These are phyloP conservation scores for Fusarium hainanense DNA, from an alignment of 2,329 filamentous ascomycete genomes.

Conservation along the genomic window DNA sequence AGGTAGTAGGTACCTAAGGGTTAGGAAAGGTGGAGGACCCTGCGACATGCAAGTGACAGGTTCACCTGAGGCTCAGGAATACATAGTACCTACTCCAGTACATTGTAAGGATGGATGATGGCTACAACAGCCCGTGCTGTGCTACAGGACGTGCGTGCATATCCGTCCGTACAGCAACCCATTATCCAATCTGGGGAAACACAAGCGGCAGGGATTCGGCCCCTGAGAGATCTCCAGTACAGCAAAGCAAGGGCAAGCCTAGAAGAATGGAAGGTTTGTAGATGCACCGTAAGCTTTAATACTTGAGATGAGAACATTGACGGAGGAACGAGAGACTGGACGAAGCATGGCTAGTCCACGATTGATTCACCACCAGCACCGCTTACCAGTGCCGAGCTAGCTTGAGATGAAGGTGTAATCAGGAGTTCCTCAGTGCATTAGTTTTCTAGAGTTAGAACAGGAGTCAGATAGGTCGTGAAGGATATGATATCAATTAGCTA, in stretches of 20 bases:
- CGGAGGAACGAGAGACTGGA: not conserved
- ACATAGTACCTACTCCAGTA: not conserved
- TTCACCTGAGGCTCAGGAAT: slow-evolving; percentile 44
- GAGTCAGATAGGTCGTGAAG: too few relatives aligned
- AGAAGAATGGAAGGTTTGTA: not conserved
- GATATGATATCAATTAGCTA: not conserved
- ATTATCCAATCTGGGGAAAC: slow-evolving; percentile 36
- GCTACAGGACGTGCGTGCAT: slow-evolving; percentile 2
- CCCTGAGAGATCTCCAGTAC: slow-evolving; percentile 21
- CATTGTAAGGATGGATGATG: not conserved
- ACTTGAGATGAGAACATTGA: not conserved
- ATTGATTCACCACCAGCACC: slow-evolving; percentile 23
- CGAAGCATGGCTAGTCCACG: slow-evolving; percentile 8
- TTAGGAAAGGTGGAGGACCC: not conserved
- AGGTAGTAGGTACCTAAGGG: not conserved
- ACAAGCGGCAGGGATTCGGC: slow-evolving; percentile 24
- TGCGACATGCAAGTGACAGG: slow-evolving; percentile 35
- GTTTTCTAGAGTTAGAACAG: not conserved
- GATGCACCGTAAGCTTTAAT: not conserved
- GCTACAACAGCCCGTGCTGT: not conserved
- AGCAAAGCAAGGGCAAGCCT: slow-evolving; percentile 20
- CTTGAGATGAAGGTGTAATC: not conserved
- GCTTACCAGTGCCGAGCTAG: slow-evolving; percentile 2
- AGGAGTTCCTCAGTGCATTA: not conserved
- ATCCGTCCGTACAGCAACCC: not conserved